phyloP scores from a whole-genome alignment of 768 basidiomycete species.

The Boletus rufocinnamomeus region DNA sequence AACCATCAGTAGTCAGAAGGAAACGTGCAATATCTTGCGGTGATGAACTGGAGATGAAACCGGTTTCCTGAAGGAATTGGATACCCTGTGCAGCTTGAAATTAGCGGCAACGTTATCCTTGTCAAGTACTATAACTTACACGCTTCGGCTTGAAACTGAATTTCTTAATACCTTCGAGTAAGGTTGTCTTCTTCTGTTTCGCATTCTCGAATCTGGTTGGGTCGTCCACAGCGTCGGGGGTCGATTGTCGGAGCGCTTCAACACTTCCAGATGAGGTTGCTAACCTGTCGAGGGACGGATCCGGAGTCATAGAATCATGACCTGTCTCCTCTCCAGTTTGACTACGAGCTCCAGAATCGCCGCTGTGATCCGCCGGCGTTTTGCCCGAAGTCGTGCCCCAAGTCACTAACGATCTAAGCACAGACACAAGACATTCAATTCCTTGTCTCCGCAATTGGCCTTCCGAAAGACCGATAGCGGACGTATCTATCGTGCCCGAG shows the following conservation, averaged over 20 bases:
- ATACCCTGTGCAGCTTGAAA: slow-evolving; percentile 61
- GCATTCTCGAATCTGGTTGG: slow-evolving; percentile 92
- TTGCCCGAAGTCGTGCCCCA: slow-evolving; percentile 72
- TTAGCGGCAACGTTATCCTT: not conserved
- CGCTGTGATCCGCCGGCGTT: slow-evolving; percentile 34
- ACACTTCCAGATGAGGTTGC: slow-evolving; percentile 47
- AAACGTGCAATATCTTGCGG: slow-evolving; percentile 85
- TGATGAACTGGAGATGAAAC: slow-evolving; percentile 73
- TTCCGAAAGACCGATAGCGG: slow-evolving; percentile 73
- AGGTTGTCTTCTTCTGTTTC: slow-evolving; percentile 93
- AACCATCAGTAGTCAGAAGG: slow-evolving; percentile 83
- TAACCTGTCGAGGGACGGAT: slow-evolving; percentile 57
- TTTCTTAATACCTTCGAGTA: slow-evolving; percentile 93
- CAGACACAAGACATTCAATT: slow-evolving; percentile 91
- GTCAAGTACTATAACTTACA: slow-evolving; percentile 45
- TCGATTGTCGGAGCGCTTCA: slow-evolving; percentile 63
- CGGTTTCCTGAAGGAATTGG: slow-evolving; percentile 82
- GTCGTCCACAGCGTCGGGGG: slow-evolving; percentile 85
- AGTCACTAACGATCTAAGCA: slow-evolving; percentile 84
- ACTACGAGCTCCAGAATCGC: slow-evolving; percentile 47
- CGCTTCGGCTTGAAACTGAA: slow-evolving; percentile 99
- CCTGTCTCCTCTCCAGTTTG: slow-evolving; percentile 54
- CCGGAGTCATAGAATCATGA: slow-evolving; percentile 54
- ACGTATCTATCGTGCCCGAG: slow-evolving; percentile 67
- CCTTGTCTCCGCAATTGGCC: slow-evolving; percentile 83